Evolutionary conservation across 2,329 filamentous ascomycete genomes (phyloP), one percentile per base, ranked within the genome.

Genomic region (Penicillium sp.): DNA sequence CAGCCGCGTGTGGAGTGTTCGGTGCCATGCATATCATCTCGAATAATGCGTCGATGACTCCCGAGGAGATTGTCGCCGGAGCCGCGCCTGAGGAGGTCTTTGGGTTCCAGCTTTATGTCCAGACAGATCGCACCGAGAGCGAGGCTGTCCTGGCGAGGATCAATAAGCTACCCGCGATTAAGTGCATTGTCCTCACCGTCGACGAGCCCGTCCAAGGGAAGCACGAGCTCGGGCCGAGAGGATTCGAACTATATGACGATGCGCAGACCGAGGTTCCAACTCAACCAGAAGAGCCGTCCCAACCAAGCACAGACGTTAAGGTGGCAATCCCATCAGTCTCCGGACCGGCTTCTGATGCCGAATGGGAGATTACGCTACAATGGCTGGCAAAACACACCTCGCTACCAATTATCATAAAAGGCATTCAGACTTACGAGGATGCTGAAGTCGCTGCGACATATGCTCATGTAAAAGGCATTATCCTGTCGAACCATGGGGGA

Each of bases 401-500:
- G 13, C 35, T 50, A 15, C 48, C 48, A 15, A 42, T 41, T 0
- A 21, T 41, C 3, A 10, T 51, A 9, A 51, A 51, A 29, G 49
- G 49, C 5, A 31, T 51, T 13, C 35, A 39, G n/a, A 15, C 21
- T 8, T 13, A 19, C 6, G 49, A 51, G n/a, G 49, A 51, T 29
- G 49, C 49, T 13, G 6, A 42, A 13, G 6, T 42, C 29, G 33
- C 33, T 51, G 33, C 48, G 17, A 25, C 33, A 81, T 55, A 81
- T 81, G 12, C 79, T 84, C 45, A 70, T 81, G 59, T 29, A 27
- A 29, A 45, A 13, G 43, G 43, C 25, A 45, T 45, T 7, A 8
- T 45, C 8, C 58, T 84, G 25, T 80, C 77, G 55, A 85, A 84
- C 61, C 82, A 84, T 57, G 82, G 82, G 31, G 82, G 82, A 4